These are phyloP conservation scores for Rhipidocladum racemiflorum DNA, from an alignment of 176 grass and related monocot genomes.

Conservation along the genomic window DNA sequence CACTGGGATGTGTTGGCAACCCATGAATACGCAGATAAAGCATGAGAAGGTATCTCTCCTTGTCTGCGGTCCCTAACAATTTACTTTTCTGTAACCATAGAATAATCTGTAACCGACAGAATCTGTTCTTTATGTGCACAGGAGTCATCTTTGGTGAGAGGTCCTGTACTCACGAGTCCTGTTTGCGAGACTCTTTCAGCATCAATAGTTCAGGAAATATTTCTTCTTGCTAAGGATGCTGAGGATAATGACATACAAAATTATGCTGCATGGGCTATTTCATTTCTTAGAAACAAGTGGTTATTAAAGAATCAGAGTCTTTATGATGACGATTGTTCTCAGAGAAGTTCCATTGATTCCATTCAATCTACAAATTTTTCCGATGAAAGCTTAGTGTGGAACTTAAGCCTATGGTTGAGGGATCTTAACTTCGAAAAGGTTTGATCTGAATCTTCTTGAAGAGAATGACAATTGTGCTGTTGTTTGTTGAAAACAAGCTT, in stretches of 20 bases:
- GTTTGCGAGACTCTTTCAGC: slow-evolving; percentile 64
- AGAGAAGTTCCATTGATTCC: slow-evolving; percentile 36
- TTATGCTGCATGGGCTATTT: slow-evolving; percentile 86
- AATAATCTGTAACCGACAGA: slow-evolving; percentile 1
- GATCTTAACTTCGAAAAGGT: slow-evolving; percentile 76
- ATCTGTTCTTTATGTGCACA: slow-evolving; percentile 34
- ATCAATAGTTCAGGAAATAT: slow-evolving; percentile 77
- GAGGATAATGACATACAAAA: slow-evolving; percentile 63
- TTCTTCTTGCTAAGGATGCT: slow-evolving; percentile 81
- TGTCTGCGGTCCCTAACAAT: slow-evolving; percentile 15
- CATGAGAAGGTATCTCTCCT: slow-evolving; percentile 50
- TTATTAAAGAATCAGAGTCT: slow-evolving; percentile 45
- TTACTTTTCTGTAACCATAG: slow-evolving; percentile 26
- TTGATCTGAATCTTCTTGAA: slow-evolving; percentile 21
- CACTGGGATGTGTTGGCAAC: slow-evolving; percentile 39
- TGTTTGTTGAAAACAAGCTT: neutral
- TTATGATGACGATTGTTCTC: slow-evolving; percentile 44
- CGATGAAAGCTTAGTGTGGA: slow-evolving; percentile 77
- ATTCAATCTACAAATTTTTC: slow-evolving; percentile 54
- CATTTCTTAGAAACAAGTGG: slow-evolving; percentile 79
- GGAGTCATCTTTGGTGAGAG: slow-evolving; percentile 64
- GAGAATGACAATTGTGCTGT: slow-evolving; percentile 6
- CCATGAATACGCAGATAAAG: slow-evolving; percentile 43
- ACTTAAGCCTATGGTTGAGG: slow-evolving; percentile 74
- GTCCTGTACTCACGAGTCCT: slow-evolving; percentile 66